Base-by-base conservation (phyloP, 75 land plant species). In the Ceratopteris richardii region DNA sequence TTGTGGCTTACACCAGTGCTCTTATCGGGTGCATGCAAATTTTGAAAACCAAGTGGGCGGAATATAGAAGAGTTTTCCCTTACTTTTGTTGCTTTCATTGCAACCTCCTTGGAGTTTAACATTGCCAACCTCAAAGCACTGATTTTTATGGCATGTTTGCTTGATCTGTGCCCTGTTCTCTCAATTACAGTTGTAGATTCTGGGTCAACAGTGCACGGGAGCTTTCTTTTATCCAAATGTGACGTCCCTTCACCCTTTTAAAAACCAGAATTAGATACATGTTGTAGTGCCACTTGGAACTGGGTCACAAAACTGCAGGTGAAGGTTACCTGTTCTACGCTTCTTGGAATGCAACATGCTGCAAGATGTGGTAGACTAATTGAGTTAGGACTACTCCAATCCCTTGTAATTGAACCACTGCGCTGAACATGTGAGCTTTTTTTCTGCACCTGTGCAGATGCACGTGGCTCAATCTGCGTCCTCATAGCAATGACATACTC, bases 401-500 rank as follows among this genome's bases (percentile, higher is more conserved):
- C 80, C 31, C 84, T 83, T 58, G 69, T 67, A 26, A 70, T 73
- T 9, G 85, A 82, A 58, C 70, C 63, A 18, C 66, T 65, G 44
- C 77, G 83, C 29, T 84, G 77, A 47, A 71, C 66, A 9, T 52
- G 60, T 17, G 69, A 44, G 47, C 72, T 73, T n/a, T 39, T 55
- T 6, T 3, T 30, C 28, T 80, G 71, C 27, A 68, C 82, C 56
- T 71, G 76, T 5, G 25, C 27, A 42, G 68, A 72, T 33, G 31
- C 48, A 18, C 52, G 74, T 46, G 74, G 61, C 65, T 83, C 87
- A 63, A 69, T 77, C 71, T 81, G 76, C 1, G 80, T 73, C 42
- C 87, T 68, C 84, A 83, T 80, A 1, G 87, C 87, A 21, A 83
- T 77, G n/a, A 83, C 80, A 74, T 80, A 83, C 65, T 83, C 87